These are phyloP conservation scores for Sporothrix protearum DNA, from an alignment of 2,329 filamentous ascomycete genomes.

Conservation along the genomic window DNA sequence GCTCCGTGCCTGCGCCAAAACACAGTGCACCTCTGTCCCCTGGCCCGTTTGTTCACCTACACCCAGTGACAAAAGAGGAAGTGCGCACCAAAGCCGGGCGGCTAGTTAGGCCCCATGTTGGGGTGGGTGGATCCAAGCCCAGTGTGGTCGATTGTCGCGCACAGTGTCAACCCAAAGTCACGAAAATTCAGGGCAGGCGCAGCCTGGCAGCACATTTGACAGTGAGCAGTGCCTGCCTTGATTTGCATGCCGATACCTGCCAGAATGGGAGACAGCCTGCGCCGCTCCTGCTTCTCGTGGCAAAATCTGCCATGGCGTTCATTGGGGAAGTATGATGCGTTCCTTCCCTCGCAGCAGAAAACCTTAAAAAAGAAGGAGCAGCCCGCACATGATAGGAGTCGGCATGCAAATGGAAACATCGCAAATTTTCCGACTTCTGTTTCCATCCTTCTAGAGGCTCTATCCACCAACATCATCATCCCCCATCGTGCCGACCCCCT, in stretches of 20 bases:
- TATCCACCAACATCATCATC: background rate
- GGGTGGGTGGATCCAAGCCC: background rate
- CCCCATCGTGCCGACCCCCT: background rate
- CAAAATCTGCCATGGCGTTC: background rate
- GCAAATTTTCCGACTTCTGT: background rate
- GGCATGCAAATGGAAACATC: background rate
- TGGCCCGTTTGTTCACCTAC: background rate
- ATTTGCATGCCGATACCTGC: background rate
- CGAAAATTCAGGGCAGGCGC: background rate
- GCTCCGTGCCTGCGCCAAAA: background rate
- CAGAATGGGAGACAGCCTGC: background rate
- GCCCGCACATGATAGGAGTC: background rate
- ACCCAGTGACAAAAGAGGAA: conserved; percentile 14
- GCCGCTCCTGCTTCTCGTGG: conserved; percentile 3
- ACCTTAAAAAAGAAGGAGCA: background rate
- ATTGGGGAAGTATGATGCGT: background rate
- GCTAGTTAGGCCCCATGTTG: conserved; percentile 9
- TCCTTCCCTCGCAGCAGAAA: background rate
- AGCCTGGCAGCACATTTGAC: background rate
- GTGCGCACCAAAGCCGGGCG: conserved; percentile 15
- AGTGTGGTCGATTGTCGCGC: background rate
- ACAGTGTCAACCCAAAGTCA: background rate
- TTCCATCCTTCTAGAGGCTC: background rate
- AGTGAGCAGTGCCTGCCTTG: background rate
- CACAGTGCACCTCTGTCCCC: background rate